Evolutionary conservation across 2,329 filamentous ascomycete species (phyloP).

Genomic region (Neurospora sp.): DNA sequence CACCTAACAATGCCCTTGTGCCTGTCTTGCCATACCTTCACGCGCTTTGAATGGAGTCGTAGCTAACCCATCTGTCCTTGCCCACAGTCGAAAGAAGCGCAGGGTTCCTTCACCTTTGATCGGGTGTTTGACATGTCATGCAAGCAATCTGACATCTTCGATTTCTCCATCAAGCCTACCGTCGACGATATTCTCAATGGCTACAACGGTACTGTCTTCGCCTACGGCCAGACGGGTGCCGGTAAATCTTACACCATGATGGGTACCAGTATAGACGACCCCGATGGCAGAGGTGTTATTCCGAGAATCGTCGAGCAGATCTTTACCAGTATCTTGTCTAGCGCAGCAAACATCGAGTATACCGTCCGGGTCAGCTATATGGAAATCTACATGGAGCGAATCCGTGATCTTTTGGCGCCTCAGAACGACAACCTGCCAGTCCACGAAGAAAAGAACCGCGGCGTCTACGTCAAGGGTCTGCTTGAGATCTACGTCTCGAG

Average conservation of each 20-base stretch:
- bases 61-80: neutral
- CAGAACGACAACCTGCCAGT: constrained; percentile 94
- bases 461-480: constrained; percentile 93
- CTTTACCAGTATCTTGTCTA: constrained; percentile 87
- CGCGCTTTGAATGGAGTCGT: neutral
- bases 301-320: constrained; percentile 96
- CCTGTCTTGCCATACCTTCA: neutral
- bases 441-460: constrained; percentile 95
- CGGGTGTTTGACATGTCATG: constrained; percentile 93
- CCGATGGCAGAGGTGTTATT: constrained; percentile 82
- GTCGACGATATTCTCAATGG: constrained; percentile 98
- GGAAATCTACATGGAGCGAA: constrained; percentile 99
- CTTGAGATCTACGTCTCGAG: constrained; percentile 93
- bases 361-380: constrained; percentile 98
- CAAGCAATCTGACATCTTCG: constrained; percentile 86
- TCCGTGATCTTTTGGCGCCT: constrained; percentile 83
- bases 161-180: constrained; percentile 91
- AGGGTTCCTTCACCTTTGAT: constrained; percentile 90
- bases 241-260: constrained; percentile 99
- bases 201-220: constrained; percentile 98
- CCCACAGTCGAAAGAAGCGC: constrained; percentile 64
- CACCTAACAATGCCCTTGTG: neutral
- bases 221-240: constrained; percentile 94
- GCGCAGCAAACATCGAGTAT: constrained; percentile 90
- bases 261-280: constrained; percentile 88